A percentile compares a stretch with the other conserved stretches of the same genome.
phyloP scores from a whole-genome alignment of 345 rosid species.

The Atalantia buxifolia region DNA sequence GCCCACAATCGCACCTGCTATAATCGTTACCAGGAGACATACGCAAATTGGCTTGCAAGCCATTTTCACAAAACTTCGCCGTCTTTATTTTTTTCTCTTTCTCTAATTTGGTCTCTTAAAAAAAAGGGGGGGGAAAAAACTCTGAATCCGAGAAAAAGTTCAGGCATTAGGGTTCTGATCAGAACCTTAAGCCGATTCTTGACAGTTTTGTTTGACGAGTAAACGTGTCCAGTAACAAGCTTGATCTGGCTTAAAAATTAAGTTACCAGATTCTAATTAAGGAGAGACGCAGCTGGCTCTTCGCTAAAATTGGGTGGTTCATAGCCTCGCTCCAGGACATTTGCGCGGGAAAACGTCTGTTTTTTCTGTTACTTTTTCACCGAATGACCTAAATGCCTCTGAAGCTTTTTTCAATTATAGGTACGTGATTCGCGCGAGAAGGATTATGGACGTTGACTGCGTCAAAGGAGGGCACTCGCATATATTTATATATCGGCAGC shows the following conservation, averaged over 20 bases:
- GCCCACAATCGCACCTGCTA: slow-evolving; percentile 38
- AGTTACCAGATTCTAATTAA: not conserved
- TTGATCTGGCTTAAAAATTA: not conserved
- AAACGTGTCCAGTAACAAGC: not conserved
- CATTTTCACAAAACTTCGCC: slow-evolving; percentile 27
- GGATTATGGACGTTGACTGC: no score
- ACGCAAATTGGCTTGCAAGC: slow-evolving; percentile 52
- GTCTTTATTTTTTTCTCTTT: not conserved
- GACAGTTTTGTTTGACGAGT: not conserved
- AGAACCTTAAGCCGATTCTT: not conserved
- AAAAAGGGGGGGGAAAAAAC: no score
- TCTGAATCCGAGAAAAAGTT: slow-evolving; percentile 1
- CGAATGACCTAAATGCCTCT: not conserved
- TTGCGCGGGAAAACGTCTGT: slow-evolving; percentile 2
- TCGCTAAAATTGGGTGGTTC: not conserved
- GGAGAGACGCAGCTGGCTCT: slow-evolving; percentile 10
- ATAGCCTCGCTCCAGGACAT: not conserved
- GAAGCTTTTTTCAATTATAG: not conserved
- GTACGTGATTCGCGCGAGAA: no score
- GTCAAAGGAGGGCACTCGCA: no score
- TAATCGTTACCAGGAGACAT: slow-evolving; percentile 53
- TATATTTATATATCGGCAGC: no score
- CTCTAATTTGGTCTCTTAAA: not conserved
- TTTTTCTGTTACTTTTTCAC: not conserved
- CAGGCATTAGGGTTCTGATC: slow-evolving; percentile 1